phyloP scores from a whole-genome alignment of 1,139 yeast genomes.

The Ogataea hybrid region DNA sequence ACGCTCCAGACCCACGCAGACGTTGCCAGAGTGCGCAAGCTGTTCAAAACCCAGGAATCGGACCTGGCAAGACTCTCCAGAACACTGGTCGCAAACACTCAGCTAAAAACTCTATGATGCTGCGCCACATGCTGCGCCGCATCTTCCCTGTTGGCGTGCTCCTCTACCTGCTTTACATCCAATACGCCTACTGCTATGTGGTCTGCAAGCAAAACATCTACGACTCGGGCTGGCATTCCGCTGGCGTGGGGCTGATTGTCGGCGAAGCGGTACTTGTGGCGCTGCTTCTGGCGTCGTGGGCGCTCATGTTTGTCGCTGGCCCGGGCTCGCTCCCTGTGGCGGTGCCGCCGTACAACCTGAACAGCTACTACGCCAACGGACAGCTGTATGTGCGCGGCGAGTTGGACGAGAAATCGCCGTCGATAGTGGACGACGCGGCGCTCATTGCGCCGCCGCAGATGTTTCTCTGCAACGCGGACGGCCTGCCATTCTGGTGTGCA shows the following conservation, averaged over 20 bases:
- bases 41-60: conserved; percentile 39
- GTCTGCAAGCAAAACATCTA: conserved; percentile 32
- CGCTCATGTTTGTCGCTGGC: conserved; percentile 25
- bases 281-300: conserved; percentile 28
- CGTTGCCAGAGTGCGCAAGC: conserved; percentile 33
- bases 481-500: conserved; percentile 63
- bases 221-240: conserved; percentile 17
- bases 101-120: conserved; percentile 27
- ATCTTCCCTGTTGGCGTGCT: conserved; percentile 24
- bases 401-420: conserved; percentile 9
- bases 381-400: conserved; percentile 7
- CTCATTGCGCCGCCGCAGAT: conserved; percentile 42
- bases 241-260: conserved; percentile 34
- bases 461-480: conserved; percentile 57
- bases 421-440: conserved; percentile 4
- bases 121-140: neutral
- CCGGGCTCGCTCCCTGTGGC: conserved; percentile 30
- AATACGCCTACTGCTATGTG: conserved; percentile 32
- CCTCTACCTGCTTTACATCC: conserved; percentile 27
- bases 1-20: conserved; percentile 33
- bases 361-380: conserved; percentile 22
- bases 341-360: conserved; percentile 34
- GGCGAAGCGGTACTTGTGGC: conserved; percentile 27
- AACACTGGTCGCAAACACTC: conserved; percentile 26
- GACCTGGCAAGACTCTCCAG: conserved; percentile 23